Base-by-base conservation (phyloP, 192 early-diverging fungal species). In the Oehlia diaphana region DNA sequence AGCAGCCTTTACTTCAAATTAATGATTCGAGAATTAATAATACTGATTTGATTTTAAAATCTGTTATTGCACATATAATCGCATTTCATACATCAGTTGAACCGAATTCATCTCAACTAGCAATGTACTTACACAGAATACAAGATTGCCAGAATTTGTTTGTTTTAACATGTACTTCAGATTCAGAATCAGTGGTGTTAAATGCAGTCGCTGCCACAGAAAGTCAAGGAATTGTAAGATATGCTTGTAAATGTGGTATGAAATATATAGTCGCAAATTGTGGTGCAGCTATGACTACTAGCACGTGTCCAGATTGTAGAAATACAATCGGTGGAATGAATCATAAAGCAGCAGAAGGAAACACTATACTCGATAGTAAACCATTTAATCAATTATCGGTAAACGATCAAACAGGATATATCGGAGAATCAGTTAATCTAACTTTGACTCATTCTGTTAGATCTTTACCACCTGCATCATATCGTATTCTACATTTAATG, bases 401-500 rank as follows among this genome's bases (percentile, higher is more conserved):
- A 12, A 78, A 19, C 2, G 79, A 76, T 44, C 26, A 75, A 21
- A 2, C 13, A 12, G 79, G 79, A 0, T 80, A 80, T 74, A 74
- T 80, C 9, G 28, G 23, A 9, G 79, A 80, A 37, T 10, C 12
- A 2, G 28, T 31, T 9, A 74, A 44, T 10, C 6, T 44, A 26
- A 2, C 19, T 8, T n/a, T 9, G 2, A 4, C 4, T 10, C 13
- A 75, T 26, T 14, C 28, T 4, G 71, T 75, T 33, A 76, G 79
- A 26, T 10, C 3, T 3, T 2, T 80, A 16, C 0, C 39, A 5
- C 35, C 68, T 0, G 12, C 35, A 28, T 62, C 74, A 39, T 78
- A 78, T 70, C 77, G 77, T 21, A 78, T 78, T n/a, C 33, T 78
- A 26, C 77, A 78, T 44, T 42, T 80, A 39, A 50, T 80, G 35